Evolutionary conservation across 257 asterid species (phyloP), one percentile per base, ranked within the genome.

Genomic region (Asclepias syriaca): DNA sequence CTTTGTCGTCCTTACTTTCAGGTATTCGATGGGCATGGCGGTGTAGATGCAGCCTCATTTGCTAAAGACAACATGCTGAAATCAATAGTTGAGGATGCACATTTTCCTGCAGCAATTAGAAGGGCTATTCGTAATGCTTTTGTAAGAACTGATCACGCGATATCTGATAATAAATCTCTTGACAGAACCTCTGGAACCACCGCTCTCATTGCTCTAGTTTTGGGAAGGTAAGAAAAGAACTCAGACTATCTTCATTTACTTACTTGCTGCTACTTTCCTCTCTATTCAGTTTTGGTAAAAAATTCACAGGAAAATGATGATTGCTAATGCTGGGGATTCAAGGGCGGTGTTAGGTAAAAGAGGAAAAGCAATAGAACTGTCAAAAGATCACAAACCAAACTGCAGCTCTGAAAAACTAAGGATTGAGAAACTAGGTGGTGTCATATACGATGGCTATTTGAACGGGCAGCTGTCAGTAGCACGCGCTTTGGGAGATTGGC

Each of bases 21-120:
- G 96, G 98, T 90, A 68, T 93, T 93, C 65, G 97, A 88, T 78
- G 98, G 97, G 63, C 97, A 93, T 68, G 91, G 93, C 15, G 98
- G 97, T 34, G 81, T 74, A 54, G 98, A 88, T 72, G 98, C 96
- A 57, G 97, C 97, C 27, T 77, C 89, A 69, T 90, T 93, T 84
- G 84, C 93, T 46, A 86, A 80, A 70, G 82, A 80, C 72, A 93
- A 88, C 73, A 83, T 93, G 60, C 95, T 90, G 65, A 77, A 81
- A 21, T 86, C 84, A 61, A 88, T 88, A 58, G 54, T 82, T 18
- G 95, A 88, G 84, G 98, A 93, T 83, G 79, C 85, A 64, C 84
- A 85, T 82, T 90, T 90, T 46, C 97, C 96, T 13, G 73, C 73
- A 24, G 84, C 85, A 46, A 80, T 84, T 3, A 87, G 87, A 73